A percentile compares a stretch with the other conserved stretches of the same genome.
phyloP scores from a whole-genome alignment of 176 grass and related monocot species.

The Musa troglodytarum region DNA sequence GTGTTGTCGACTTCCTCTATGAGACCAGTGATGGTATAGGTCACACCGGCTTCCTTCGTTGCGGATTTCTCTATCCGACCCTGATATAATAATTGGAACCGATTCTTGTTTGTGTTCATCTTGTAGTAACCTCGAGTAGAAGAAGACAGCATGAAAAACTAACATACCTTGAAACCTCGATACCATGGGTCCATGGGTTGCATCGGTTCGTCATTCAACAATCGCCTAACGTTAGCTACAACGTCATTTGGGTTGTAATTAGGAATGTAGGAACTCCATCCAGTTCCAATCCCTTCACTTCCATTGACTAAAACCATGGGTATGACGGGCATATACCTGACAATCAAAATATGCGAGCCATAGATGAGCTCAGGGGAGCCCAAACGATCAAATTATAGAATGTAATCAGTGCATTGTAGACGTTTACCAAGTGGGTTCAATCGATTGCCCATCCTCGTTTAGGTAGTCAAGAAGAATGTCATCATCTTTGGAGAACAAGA shows the following conservation, averaged over 20 bases:
- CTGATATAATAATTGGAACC: constrained; percentile 22
- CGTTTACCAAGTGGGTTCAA: constrained; percentile 80
- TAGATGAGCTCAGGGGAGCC: not conserved
- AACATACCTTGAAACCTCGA: constrained; percentile 66
- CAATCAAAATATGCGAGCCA: constrained; percentile 11
- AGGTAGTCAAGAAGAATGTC: constrained; percentile 75
- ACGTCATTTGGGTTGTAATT: constrained; percentile 90
- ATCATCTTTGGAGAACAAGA: constrained; percentile 79
- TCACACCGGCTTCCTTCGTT: constrained; percentile 47
- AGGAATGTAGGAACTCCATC: constrained; percentile 78
- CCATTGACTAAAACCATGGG: constrained; percentile 89
- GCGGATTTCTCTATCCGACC: constrained; percentile 49
- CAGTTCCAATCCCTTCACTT: constrained; percentile 92
- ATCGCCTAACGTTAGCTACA: constrained; percentile 49
- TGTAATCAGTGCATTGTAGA: not conserved
- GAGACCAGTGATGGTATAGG: constrained; percentile 57
- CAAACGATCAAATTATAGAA: not conserved
- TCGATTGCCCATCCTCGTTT: constrained; percentile 74
- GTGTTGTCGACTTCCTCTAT: constrained; percentile 49
- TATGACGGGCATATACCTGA: constrained; percentile 81
- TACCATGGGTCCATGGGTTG: constrained; percentile 86
- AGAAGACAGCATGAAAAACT: too few species aligned
- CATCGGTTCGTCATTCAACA: constrained; percentile 42
- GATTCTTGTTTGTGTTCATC: not conserved
- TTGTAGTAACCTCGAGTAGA: not conserved